Evolutionary conservation across 1,284 basidiomycete genomes (phyloP), one percentile per base, ranked within the genome.

Genomic region (Cryptococcus neoformans): DNA sequence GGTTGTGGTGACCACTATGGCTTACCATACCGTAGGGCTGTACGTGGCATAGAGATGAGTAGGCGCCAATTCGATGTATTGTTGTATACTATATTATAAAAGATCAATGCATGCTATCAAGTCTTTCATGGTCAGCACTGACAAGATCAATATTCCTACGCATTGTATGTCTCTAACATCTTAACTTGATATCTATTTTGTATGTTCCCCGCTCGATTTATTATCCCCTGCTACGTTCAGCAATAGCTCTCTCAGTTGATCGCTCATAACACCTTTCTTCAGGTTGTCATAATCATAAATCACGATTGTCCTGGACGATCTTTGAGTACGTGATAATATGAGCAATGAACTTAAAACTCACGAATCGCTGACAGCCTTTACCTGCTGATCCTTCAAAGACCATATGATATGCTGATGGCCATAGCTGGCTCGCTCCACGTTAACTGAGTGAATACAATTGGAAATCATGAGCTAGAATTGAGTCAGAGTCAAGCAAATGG

Each of bases 241-340:
- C 14, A 77, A 59, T 36, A 65, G 60, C 34, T 60, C 53, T 34
- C 58, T 60, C 17, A 74, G 57, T 35, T 64, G 54, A 44, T 71
- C 69, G 7, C 65, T 54, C 69, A 77, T 72, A 4, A 48, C 47
- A 5, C 75, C 75, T 58, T 73, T 73, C 35, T 58, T 59, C 48
- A 69, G 51, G 14, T 62, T 58, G 49, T 74, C 66, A 52, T 73
- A 76, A 58, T 77, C 73, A 56, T 74, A 77, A 67, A 77, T 72
- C 12, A 75, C 73, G n/a, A 70, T 60, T 6, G 67, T 69, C 48
- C 64, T 72, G 55, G 3, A 44, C 11, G 36, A 8, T 16, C 10
- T 47, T 51, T 16, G 37, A 14, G 34, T 7, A n/a, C 10, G 0
- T 35, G 16, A 28, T 40, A 14, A 17, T 14, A 6, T 3, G n/a